Base-by-base conservation (phyloP, 2,329 filamentous ascomycete genomes). In the Orbilia brochopaga region DNA sequence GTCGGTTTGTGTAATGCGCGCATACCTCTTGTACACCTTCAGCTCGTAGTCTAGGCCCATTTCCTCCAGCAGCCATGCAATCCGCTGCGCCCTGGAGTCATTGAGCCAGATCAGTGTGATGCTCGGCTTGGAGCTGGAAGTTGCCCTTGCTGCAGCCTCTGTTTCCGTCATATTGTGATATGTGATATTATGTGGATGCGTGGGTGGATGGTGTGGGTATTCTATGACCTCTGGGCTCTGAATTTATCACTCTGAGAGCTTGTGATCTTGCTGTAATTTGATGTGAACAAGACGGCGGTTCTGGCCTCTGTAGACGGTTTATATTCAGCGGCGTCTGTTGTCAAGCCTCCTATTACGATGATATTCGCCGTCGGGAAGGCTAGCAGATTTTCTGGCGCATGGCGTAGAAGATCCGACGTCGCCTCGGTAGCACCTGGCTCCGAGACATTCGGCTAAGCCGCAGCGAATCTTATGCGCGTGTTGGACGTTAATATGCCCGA, bases 1-100 rank as follows among this genome's bases (percentile, higher is more conserved):
- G n/a, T 42, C 37, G 37, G n/a, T 42, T 17, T 42, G 11, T 42
- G 13, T 6, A 13, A 42, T 42, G 5, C 13, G n/a, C n/a, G n/a
- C 46, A 35, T 55, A 70, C 66, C 92, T 88, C 79, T 90, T 91
- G 83, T 89, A 94, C 60, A 89, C 84, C 77, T 93, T 86, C 66
- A 97, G 81, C 73, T 92, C 86, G 80, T 96, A 96, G 27, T 88
- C 84, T 35, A 96, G 79, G 48, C 89, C 84, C 73, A 94, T 87
- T 79, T 93, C 91, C 78, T 94, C 90, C 48, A 96, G 85, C 5
- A 96, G 87, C 90, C 90, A 96, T 50, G 94, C 82, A 67, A 93
- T 89, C 73, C 90, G 87, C 79, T 95, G 90, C 11, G 90, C 87
- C 75, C 92, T 89, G 63, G 91, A 95, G 76, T 89, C 83, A 76